Evolutionary conservation across 257 asterid species (phyloP).

Genomic region (Plantago ovata): DNA sequence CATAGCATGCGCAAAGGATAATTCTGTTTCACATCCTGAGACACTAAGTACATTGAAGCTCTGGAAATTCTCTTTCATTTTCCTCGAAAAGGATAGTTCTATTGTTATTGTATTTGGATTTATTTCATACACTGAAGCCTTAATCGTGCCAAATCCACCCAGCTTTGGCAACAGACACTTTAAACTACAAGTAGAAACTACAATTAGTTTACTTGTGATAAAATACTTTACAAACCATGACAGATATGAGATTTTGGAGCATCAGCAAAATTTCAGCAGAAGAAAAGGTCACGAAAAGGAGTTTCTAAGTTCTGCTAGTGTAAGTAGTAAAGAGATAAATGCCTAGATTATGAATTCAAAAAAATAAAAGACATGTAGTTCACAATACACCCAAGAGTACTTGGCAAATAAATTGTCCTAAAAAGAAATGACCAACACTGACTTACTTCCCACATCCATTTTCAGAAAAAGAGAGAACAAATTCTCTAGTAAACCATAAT

Average conservation of each 20-base stretch:
- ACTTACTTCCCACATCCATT: neutral
- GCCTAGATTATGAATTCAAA: neutral
- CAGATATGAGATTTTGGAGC: conserved; percentile 3
- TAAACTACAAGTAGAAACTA: neutral
- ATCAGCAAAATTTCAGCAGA: conserved; percentile 13
- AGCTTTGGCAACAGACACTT: conserved; percentile 1
- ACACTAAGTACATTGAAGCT: conserved; percentile 18
- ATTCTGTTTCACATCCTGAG: conserved; percentile 11
- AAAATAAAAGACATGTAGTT: too few relatives aligned
- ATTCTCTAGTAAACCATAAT: neutral
- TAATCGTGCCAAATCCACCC: conserved; percentile 2
- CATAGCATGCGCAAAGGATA: too few relatives aligned
- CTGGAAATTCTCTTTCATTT: neutral
- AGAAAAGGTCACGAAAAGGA: conserved; percentile 1
- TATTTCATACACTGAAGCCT: neutral
- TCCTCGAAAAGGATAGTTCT: neutral
- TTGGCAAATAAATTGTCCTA: too few relatives aligned
- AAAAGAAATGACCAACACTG: too few relatives aligned
- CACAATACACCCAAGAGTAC: too few relatives aligned
- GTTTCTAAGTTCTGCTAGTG: conserved; percentile 2
- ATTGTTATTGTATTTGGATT: too few relatives aligned
- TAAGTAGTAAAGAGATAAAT: conserved; percentile 4
- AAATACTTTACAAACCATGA: neutral
- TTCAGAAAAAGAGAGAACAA: neutral
- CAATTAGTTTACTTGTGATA: neutral